Evolutionary conservation across 345 rosid genomes (phyloP), one percentile per base, ranked within the genome.

Genomic region (Acer yangbiense): DNA sequence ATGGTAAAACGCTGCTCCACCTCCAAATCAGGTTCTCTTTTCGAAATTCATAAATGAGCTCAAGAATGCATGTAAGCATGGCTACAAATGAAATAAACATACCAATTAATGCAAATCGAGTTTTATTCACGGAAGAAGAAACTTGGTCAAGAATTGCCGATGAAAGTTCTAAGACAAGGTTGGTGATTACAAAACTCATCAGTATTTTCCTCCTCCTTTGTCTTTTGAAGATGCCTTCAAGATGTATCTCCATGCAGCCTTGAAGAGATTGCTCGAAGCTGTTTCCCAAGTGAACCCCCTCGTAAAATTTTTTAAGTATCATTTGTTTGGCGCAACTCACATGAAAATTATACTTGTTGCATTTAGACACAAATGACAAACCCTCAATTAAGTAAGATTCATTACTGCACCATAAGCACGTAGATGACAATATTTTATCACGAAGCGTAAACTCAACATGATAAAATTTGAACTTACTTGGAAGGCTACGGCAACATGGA

Each of bases 21-120:
- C 5, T 71, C 60, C 58, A 72, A 2, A 2, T 7, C 20, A 78
- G 58, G 4, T 46, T 65, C 43, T 54, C 67, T 62, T 6, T 54
- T 12, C 29, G 7, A 9, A 76, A 65, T 21, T 55, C 18, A 61
- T 44, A 64, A 14, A 41, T 52, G 8, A 69, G 68, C 74, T 80
- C 73, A 25, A 6, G 3, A 23, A 75, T 57, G 39, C 76, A 65
- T 12, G 65, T 20, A 9, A 70, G 1, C 60, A 64, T 10, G 39
- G 69, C 76, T 27, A 17, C 57, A 2, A 65, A 65, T 25, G 73
- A 76, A 5, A 76, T 55, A 12, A 80, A 10, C 79, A 76, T 14
- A 13, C 27, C 18, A 65, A 48, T 3, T 13, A 80, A 60, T 32
- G 25, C 69, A 27, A 9, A 66, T 3, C 12, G 54, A 29, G 79